These are phyloP conservation scores for Talaromyces piceae DNA, from an alignment of 2,329 filamentous ascomycete species.

Conservation along the genomic window DNA sequence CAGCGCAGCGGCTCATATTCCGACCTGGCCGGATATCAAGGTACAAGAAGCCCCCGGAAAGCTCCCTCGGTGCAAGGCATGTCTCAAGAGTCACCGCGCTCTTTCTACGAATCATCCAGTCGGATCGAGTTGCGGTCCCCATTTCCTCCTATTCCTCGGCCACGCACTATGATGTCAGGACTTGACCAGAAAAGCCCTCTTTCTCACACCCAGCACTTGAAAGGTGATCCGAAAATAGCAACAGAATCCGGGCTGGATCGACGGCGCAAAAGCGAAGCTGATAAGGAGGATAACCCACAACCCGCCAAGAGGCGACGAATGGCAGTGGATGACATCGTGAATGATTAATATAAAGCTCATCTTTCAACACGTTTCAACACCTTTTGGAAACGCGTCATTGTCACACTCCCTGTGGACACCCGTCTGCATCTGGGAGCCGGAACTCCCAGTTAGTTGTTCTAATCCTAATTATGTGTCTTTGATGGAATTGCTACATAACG, in stretches of 20 bases:
- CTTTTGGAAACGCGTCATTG: too few relatives aligned
- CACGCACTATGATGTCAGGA: background rate
- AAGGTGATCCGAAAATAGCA: background rate
- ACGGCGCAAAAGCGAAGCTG: conserved; percentile 4
- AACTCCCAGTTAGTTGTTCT: background rate
- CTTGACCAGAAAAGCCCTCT: conserved; percentile 3
- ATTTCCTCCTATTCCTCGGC: conserved; percentile 4
- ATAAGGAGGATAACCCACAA: conserved; percentile 13
- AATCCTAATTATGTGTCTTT: background rate
- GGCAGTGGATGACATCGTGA: conserved; percentile 36
- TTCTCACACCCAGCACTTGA: background rate
- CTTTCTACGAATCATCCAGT: conserved; percentile 21
- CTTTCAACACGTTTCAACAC: too few relatives aligned
- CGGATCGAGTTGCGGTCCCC: conserved; percentile 5
- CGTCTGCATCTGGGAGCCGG: background rate
- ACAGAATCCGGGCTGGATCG: background rate
- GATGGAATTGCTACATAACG: background rate
- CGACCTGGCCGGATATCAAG: conserved; percentile 18
- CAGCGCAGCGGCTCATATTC: conserved; percentile 29
- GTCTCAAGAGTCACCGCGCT: conserved; percentile 13
- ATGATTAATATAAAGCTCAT: conserved; percentile 25
- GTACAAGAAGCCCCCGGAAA: conserved; percentile 18
- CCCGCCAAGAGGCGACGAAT: conserved; percentile 32
- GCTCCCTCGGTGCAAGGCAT: conserved; percentile 16
- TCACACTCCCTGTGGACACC: background rate